Evolutionary conservation across 2,329 filamentous ascomycete species (phyloP), one percentile per base, ranked within the genome.

Genomic region (Seiridium unicorne): DNA sequence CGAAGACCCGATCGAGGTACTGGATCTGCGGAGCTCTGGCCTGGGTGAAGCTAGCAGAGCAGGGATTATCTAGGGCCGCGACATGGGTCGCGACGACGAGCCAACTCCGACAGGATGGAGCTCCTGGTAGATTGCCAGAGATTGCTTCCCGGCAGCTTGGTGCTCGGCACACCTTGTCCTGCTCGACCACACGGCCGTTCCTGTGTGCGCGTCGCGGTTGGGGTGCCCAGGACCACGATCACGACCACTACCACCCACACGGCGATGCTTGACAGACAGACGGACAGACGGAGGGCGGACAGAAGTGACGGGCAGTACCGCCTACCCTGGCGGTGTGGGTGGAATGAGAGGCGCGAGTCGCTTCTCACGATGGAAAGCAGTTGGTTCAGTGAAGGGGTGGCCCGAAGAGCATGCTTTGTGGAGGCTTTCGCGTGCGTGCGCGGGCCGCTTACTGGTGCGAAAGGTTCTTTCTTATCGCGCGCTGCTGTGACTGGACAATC

Each of bases 1-100:
- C 34, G 38, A 31, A 48, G 26, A 47, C 36, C 51, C 51, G 42
- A 60, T 44, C 54, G 38, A 48, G 53, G 55, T 53, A 55, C 49
- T 44, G 49, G 38, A 7, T 56, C 55, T 61, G 51, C 49, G 48
- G 40, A 55, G 51, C 38, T 32, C 48, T 54, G 42, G 53, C 49
- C 44, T 56, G 46, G 58, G 51, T 26, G 55, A 55, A 61, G 55
- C 60, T 61, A 61, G 44, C 44, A 44, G 36, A 55, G 42, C 60
- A 61, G 60, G 60, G 60, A 44, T 55, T 9, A 38, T 38, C 36
- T 55, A 13, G 49, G 49, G 36, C 38, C 31, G 38, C 44, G 54
- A 55, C 44, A 56, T 49, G 59, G 59, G 46, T 47, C 54, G 54
- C 32, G 26, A 38, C 26, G 44, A 42, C 46, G 13, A 58, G 11